Evolutionary conservation across 441 rosid genomes (phyloP), one percentile per base, ranked within the genome.

Genomic region (Melastoma candidum): DNA sequence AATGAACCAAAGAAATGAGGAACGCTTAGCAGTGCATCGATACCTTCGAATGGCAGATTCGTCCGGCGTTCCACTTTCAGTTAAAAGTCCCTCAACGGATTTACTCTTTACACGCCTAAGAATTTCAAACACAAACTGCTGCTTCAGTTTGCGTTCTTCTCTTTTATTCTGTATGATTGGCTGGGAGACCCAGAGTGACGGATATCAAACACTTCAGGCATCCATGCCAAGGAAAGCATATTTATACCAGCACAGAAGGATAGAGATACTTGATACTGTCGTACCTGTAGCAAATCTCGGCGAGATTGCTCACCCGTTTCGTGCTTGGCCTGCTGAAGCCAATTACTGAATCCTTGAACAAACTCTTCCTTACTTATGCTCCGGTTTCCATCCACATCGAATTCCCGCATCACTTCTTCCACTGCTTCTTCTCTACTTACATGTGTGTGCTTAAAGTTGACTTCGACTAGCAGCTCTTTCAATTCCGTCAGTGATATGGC

Each of bases 21-120:
- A 14, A n/a, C 44, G 0, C 47, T 7, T 12, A 25, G 11, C 39
- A 53, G n/a, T 53, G 22, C 45, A 1, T 7, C 3, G 6, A 14
- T n/a, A 61, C 65, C 65, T 54, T 47, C 54, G 47, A 47, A 61
- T 68, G 2, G 57, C 46, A 2, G 67, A 26, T 46, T 41, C 1
- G 39, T 68, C 59, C 4, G 71, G 71, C 4, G 67, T 46, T 51
- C 71, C 64, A 58, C 62, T 48, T 46, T 68, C 67, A 10, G 29
- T 26, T 12, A 68, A 44, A 27, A 68, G 65, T 54, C 55, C 51
- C 29, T 53, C 62, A 1, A 68, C 46, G 1, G 71, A 32, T 17
- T 54, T 58, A n/a, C 25, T 57, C 25, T 58, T 53, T 17, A 68
- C 59, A 36, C 58, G 67, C 14, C 11, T 26, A 10, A 63, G 25